phyloP scores from a whole-genome alignment of 23 red algal species.

The Gracilariopsis chorda region DNA sequence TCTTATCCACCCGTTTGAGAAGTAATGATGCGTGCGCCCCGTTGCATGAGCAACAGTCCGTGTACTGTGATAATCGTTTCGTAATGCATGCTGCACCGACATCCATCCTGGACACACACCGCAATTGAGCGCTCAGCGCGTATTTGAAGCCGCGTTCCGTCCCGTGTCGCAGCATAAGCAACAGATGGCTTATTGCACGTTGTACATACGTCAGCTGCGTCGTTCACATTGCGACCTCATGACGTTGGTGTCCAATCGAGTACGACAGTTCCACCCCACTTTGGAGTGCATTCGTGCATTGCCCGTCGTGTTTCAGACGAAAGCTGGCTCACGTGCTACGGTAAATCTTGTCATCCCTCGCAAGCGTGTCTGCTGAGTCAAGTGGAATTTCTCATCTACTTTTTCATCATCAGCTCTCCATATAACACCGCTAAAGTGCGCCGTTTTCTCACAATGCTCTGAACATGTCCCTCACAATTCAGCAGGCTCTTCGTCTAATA shows the following conservation, averaged over 20 bases:
- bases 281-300: slow-evolving; percentile 52
- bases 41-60: neutral
- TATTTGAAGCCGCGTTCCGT: neutral
- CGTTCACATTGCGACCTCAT: slow-evolving; percentile 33
- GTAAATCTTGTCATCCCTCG: slow-evolving; percentile 29
- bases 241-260: neutral
- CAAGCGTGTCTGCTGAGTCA: too few relatives aligned
- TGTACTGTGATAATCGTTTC: slow-evolving; percentile 71
- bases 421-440: too few relatives aligned
- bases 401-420: too few relatives aligned
- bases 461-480: too few relatives aligned
- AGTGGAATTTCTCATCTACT: too few relatives aligned
- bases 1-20: slow-evolving; percentile 11
- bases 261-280: neutral
- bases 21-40: slow-evolving; percentile 26
- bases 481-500: too few relatives aligned
- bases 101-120: neutral
- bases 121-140: neutral
- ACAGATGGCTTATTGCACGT: neutral
- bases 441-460: too few relatives aligned
- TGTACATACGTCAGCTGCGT: slow-evolving; percentile 65
- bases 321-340: neutral
- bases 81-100: slow-evolving; percentile 6
- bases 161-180: neutral
- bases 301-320: slow-evolving; percentile 42